These are phyloP conservation scores for Chrysoporthe austroafricana DNA, from an alignment of 2,329 filamentous ascomycete genomes.

Conservation along the genomic window DNA sequence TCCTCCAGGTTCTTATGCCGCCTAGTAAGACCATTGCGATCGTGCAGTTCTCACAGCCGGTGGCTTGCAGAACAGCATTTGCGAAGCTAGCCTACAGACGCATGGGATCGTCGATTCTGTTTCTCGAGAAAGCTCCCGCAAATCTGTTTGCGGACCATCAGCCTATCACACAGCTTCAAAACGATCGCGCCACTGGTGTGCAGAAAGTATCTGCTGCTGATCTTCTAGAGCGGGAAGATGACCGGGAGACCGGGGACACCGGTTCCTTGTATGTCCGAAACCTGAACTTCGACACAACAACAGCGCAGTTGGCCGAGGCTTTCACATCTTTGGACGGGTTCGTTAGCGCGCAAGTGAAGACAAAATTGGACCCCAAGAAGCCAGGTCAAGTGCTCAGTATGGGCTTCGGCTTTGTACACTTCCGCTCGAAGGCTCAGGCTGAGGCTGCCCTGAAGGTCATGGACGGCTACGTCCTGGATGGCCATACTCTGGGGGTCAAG, in stretches of 20 bases:
- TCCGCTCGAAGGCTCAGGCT: slow-evolving; percentile 76
- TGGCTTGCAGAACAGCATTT: slow-evolving; percentile 83
- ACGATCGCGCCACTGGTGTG: slow-evolving; percentile 47
- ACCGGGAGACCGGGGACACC: slow-evolving; percentile 62
- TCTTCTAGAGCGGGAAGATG: slow-evolving; percentile 63
- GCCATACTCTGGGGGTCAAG: slow-evolving; percentile 82
- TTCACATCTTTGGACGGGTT: slow-evolving; percentile 88
- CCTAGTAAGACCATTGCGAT: slow-evolving; percentile 93
- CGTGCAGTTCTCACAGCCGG: slow-evolving; percentile 80
- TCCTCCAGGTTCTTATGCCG: slow-evolving; percentile 86
- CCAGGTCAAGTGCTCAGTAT: slow-evolving; percentile 88
- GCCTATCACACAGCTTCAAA: slow-evolving; percentile 35
- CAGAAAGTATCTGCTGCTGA: slow-evolving; percentile 71
- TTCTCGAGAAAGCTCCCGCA: slow-evolving; percentile 90
- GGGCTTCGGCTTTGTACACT: slow-evolving; percentile 96
- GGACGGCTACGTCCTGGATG: slow-evolving; percentile 86
- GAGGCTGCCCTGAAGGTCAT: slow-evolving; percentile 81
- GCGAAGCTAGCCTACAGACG: slow-evolving; percentile 84
- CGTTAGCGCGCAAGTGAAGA: slow-evolving; percentile 87
- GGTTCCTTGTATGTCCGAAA: slow-evolving; percentile 93
- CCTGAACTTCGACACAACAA: slow-evolving; percentile 88
- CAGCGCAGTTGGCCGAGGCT: slow-evolving; percentile 71
- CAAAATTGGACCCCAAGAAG: slow-evolving; percentile 89
- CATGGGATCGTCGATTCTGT: slow-evolving; percentile 87
- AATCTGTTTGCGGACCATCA: slow-evolving; percentile 65